phyloP scores from a whole-genome alignment of 352 stramenopile species.

The Globisporangium cederbergense region DNA sequence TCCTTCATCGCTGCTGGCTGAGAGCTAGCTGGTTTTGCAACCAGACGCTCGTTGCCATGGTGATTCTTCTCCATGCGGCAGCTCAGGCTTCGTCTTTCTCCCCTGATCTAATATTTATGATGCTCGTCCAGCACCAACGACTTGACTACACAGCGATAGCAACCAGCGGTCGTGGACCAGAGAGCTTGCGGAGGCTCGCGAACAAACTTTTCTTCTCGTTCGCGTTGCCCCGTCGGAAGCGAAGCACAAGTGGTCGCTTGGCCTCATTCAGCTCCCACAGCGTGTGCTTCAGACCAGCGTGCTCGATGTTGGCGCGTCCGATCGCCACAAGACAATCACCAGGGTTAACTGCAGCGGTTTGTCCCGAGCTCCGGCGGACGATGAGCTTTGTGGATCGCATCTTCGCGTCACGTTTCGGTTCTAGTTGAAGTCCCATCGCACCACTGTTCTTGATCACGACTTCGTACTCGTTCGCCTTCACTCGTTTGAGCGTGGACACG shows the following conservation, averaged over 20 bases:
- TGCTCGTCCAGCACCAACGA: not conserved
- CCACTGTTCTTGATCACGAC: slow-evolving; percentile 59
- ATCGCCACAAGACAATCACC: slow-evolving; percentile 81
- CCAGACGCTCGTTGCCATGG: not conserved
- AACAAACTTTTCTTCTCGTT: slow-evolving; percentile 81
- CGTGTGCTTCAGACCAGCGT: slow-evolving; percentile 82
- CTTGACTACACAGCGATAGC: slow-evolving; percentile 44
- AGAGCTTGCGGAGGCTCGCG: slow-evolving; percentile 35
- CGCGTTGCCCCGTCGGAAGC: slow-evolving; percentile 75
- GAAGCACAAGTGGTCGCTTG: slow-evolving; percentile 65
- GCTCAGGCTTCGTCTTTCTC: not conserved
- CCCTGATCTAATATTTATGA: slow-evolving; percentile 11
- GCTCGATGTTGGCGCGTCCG: slow-evolving; percentile 79
- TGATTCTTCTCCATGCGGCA: slow-evolving; percentile 3
- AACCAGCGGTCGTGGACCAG: slow-evolving; percentile 21
- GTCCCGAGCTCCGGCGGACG: slow-evolving; percentile 66
- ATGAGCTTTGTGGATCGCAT: slow-evolving; percentile 69
- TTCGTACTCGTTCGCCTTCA: slow-evolving; percentile 83
- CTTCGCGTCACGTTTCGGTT: slow-evolving; percentile 32
- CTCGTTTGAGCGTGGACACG: slow-evolving; percentile 67
- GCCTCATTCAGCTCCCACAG: slow-evolving; percentile 82
- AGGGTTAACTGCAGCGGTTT: slow-evolving; percentile 72
- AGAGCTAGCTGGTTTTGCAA: not conserved
- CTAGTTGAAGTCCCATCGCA: slow-evolving; percentile 63
- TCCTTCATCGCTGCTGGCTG: not conserved